phyloP scores from a whole-genome alignment of 345 rosid genomes.

The Noccaea caerulescens region DNA sequence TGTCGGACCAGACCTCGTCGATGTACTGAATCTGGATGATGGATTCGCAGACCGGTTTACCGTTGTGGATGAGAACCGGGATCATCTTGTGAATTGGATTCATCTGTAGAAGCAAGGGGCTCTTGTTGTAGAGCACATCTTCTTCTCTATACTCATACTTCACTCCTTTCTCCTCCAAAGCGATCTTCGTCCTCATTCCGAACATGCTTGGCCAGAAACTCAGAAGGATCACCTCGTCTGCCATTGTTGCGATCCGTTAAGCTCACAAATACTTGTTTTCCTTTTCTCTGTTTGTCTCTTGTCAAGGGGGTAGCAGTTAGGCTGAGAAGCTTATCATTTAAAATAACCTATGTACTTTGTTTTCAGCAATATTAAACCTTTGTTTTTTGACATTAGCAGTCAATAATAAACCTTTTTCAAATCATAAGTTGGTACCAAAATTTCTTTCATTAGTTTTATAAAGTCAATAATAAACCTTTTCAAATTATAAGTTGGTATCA shows the following conservation, averaged over 20 bases:
- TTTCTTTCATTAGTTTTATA: too few species aligned
- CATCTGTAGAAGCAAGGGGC: constrained; percentile 4
- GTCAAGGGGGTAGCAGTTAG: neutral
- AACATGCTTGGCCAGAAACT: constrained; percentile 23
- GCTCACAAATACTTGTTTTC: neutral
- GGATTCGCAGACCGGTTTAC: constrained; percentile 26
- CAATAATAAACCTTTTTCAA: too few species aligned
- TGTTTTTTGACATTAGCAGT: too few species aligned
- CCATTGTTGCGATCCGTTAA: constrained; percentile 15
- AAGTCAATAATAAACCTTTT: too few species aligned
- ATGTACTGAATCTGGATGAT: constrained; percentile 2
- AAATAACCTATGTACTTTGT: neutral
- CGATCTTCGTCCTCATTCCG: constrained; percentile 6
- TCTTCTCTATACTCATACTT: constrained; percentile 17
- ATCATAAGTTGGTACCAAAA: too few species aligned
- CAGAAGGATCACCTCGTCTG: constrained; percentile 17
- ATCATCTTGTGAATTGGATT: constrained; percentile 22
- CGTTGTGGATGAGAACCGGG: constrained; percentile 25
- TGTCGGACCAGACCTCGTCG: constrained; percentile 11
- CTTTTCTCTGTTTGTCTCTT: neutral
- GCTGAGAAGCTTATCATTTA: neutral
- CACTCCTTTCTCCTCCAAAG: constrained; percentile 5
- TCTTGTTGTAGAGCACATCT: neutral
- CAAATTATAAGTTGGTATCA: too few species aligned
- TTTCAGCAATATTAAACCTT: too few species aligned